Conservation (phyloP, 768 basidiomycete genomes). For the Galerina sulciceps region DNA sequence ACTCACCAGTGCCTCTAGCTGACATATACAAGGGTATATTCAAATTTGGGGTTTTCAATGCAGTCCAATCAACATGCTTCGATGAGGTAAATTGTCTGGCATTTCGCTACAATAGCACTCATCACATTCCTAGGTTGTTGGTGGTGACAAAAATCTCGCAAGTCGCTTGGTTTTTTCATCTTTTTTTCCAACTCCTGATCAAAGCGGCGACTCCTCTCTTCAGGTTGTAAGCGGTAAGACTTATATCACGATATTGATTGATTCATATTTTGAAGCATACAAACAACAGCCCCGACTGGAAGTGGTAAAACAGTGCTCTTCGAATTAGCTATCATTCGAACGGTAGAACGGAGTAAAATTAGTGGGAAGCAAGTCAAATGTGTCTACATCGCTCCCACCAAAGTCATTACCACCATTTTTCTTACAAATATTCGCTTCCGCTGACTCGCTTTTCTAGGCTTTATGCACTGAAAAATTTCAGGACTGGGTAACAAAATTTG, state of each 20-base stretch:
- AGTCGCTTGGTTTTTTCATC: slow-evolving; percentile 8
- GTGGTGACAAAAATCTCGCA: slow-evolving; percentile 70
- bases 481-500: slow-evolving; percentile 88
- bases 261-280: background rate
- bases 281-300: slow-evolving; percentile 97
- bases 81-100: slow-evolving; percentile 55
- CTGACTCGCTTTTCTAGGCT: slow-evolving; percentile 53
- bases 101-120: background rate
- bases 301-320: slow-evolving; percentile 97
- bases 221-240: slow-evolving; percentile 74
- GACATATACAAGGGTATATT: slow-evolving; percentile 82
- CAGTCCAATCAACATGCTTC: slow-evolving; percentile 86
- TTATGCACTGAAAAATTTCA: slow-evolving; percentile 82
- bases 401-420: slow-evolving; percentile 46
- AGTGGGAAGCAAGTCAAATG: slow-evolving; percentile 56
- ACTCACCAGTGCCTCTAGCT: slow-evolving; percentile 50
- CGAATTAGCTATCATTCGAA: slow-evolving; percentile 84
- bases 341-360: slow-evolving; percentile 52
- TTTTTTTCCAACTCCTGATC: background rate
- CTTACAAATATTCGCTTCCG: background rate
- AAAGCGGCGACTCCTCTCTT: background rate
- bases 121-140: slow-evolving; percentile 49
- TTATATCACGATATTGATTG: background rate
- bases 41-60: slow-evolving; percentile 91
- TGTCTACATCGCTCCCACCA: slow-evolving; percentile 94